Percentiles rank a stretch among this genome's conserved stretches.
Evolutionary conservation across 1,284 basidiomycete genomes (phyloP).

Genomic region (Ceratobasidium sp.): DNA sequence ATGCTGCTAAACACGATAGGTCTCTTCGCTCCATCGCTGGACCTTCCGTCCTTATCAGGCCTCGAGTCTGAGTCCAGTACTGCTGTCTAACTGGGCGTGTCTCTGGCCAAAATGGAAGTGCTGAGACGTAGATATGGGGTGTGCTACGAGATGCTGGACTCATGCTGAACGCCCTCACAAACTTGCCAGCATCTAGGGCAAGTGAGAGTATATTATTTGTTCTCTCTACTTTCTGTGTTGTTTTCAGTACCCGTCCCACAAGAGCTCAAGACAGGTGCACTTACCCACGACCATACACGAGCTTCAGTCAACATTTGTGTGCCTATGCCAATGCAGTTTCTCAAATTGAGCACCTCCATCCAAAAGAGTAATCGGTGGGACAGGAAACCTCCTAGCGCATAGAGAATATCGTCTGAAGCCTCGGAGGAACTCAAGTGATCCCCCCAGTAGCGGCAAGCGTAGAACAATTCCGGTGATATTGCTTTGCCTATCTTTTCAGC

Average conservation of each 20-base stretch:
- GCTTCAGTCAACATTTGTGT: background rate
- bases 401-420: background rate
- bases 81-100: background rate
- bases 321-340: background rate
- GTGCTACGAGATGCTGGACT: background rate
- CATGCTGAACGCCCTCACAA: background rate
- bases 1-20: background rate
- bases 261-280: background rate
- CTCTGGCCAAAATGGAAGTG: background rate
- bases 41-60: background rate
- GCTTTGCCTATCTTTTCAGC: background rate
- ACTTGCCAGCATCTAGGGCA: background rate
- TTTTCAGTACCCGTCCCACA: too few species aligned
- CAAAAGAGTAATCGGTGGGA: background rate
- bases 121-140: slow-evolving; percentile 14
- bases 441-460: background rate
- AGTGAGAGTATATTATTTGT: background rate
- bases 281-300: background rate
- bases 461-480: background rate
- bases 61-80: background rate
- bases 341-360: background rate
- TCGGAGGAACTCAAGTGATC: background rate
- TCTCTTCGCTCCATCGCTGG: background rate
- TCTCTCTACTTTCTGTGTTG: background rate
- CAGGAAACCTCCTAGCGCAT: background rate